Evolutionary conservation across 2,329 filamentous ascomycete genomes (phyloP), one percentile per base, ranked within the genome.

Genomic region (Didymella pinodella): DNA sequence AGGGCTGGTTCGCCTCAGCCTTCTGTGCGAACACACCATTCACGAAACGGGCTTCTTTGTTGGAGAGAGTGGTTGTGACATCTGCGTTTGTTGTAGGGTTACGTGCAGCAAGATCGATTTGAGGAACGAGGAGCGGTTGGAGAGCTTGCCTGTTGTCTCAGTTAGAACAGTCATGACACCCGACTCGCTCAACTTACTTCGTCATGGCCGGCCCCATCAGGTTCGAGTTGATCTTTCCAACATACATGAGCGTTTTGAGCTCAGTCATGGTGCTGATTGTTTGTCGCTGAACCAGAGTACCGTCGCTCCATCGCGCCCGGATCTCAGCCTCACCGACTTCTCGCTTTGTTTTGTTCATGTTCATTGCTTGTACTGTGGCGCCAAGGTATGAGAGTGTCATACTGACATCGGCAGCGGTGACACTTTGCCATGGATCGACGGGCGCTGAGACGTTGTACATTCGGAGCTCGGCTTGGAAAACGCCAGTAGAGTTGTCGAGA

Each of bases 391-490:
- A 75, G 54, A 81, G 63, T 11, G 75, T 75, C 68, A 81, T 75
- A 60, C 72, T 78, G 48, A 81, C 75, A 55, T 79, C 77, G 28
- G 69, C 69, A 10, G 75, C 72, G 11, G 68, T 68, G 22, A 83
- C 69, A 14, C 77, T 76, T 18, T 66, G 65, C 79, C 84, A 85
- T 16, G 78, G 77, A 20, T 78, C 75, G 11, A 75, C 82, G 0
- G 90, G 83, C 0, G 83, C 77, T 6, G 86, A 87, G 46, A 93
- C 78, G 75, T 89, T 87, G 78, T 88, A 95, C 59, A 95, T 80
- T 53, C 91, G 84, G 49, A 95, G 77, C 73, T 95, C 91, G 29
- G 91, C 90, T 76, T 90, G 85, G 73, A 95, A 95, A 16, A 87
- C 80, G 29, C 91, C 91, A 0, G 85, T 88, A 4, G 77, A 76